Percentiles rank a stretch among this genome's conserved stretches.
Conservation (phyloP, 2,329 filamentous ascomycete genomes). For the Trichoderma gracile region DNA sequence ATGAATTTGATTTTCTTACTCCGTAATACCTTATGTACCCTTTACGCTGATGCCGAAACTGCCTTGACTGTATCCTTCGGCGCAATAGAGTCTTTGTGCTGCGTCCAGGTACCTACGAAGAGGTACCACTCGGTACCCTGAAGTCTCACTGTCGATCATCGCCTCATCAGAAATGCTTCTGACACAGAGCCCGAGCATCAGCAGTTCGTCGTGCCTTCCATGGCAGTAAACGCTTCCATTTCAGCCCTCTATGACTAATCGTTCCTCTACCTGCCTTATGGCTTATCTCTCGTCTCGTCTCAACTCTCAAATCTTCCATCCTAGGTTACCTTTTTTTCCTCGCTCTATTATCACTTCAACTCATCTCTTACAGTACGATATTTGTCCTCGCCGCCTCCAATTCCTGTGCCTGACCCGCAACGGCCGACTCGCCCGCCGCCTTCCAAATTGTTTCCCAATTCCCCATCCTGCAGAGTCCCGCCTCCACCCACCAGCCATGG, state of each 20-base stretch:
- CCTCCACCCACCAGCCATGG: constrained; percentile 18
- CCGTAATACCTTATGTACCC: too few relatives aligned
- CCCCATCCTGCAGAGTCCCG: constrained; percentile 20
- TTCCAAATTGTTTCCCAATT: background rate
- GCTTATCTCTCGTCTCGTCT: background rate
- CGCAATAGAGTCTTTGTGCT: too few relatives aligned
- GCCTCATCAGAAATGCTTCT: too few relatives aligned
- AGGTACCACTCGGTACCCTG: too few relatives aligned
- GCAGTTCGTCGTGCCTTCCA: background rate
- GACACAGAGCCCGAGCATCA: background rate
- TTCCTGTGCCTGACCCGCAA: background rate
- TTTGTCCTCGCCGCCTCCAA: background rate
- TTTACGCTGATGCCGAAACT: too few relatives aligned
- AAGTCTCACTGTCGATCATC: too few relatives aligned
- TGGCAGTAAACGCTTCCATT: background rate
- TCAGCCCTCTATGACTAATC: background rate
- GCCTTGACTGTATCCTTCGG: too few relatives aligned
- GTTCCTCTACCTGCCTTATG: background rate
- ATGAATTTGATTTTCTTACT: too few relatives aligned
- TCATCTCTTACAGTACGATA: background rate
- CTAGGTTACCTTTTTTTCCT: too few relatives aligned
- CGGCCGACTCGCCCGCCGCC: constrained; percentile 4
- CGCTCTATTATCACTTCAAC: too few relatives aligned
- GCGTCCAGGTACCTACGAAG: too few relatives aligned
- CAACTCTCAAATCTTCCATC: background rate